phyloP scores from a whole-genome alignment of 1,284 basidiomycete species.

The Cystobasidium sp. region DNA sequence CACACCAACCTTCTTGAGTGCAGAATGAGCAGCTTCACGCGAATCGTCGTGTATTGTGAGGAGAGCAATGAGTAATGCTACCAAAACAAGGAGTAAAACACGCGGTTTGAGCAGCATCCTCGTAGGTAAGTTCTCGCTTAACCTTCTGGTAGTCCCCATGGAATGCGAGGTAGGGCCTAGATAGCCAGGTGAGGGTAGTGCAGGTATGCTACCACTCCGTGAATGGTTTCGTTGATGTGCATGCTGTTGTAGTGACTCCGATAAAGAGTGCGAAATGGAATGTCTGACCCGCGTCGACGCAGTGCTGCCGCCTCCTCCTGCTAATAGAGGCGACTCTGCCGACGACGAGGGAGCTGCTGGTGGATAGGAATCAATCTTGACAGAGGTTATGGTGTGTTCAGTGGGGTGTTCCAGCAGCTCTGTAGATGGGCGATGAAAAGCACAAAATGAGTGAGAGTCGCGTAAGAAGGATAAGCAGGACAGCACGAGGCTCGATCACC shows the following conservation, averaged over 20 bases:
- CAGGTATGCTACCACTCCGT: constrained; percentile 1
- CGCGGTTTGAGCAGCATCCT: constrained; percentile 40
- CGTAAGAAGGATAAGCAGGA: too few relatives aligned
- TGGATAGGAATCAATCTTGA: constrained; percentile 16
- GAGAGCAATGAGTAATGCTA: constrained; percentile 46
- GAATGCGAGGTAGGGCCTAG: constrained; percentile 7
- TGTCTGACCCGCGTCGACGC: constrained; percentile 9
- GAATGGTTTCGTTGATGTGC: constrained; percentile 17
- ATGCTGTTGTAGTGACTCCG: neutral
- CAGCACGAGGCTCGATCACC: too few relatives aligned
- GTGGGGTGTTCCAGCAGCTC: neutral
- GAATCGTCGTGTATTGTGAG: constrained; percentile 49
- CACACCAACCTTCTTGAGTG: constrained; percentile 48
- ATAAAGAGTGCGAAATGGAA: neutral
- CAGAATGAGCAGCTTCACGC: constrained; percentile 46
- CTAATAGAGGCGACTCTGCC: constrained; percentile 6
- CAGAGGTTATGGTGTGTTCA: neutral
- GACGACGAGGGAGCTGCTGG: constrained; percentile 9
- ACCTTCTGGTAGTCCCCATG: constrained; percentile 1
- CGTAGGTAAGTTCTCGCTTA: constrained; percentile 27
- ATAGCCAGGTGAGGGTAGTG: neutral
- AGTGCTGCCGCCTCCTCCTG: neutral
- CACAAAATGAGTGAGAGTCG: too few relatives aligned
- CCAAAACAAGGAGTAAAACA: constrained; percentile 42
- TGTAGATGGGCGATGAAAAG: too few relatives aligned